Evolutionary conservation across 2,329 filamentous ascomycete species (phyloP).

Genomic region (Fusarium sp.): DNA sequence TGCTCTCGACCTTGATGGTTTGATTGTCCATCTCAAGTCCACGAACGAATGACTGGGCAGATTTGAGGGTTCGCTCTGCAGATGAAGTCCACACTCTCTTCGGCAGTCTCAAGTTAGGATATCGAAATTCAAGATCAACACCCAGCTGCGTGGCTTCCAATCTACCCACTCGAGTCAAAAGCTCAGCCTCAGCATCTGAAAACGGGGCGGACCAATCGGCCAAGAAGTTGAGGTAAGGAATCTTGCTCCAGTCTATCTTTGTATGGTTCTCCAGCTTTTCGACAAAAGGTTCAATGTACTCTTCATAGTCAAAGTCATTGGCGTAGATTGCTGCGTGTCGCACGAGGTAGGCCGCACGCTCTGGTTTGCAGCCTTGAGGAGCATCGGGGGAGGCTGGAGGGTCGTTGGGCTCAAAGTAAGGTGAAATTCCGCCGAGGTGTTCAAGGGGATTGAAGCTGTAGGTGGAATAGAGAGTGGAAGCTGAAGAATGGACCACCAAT

Average conservation of each 20-base stretch:
- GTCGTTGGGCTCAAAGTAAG: slow-evolving; percentile 67
- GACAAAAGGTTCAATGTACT: slow-evolving; percentile 66
- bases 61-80: slow-evolving; percentile 69
- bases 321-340: slow-evolving; percentile 71
- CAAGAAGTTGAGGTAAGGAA: slow-evolving; percentile 67
- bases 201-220: slow-evolving; percentile 66
- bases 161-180: slow-evolving; percentile 70
- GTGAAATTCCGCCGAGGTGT: slow-evolving; percentile 65
- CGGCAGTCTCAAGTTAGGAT: slow-evolving; percentile 64
- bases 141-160: slow-evolving; percentile 70
- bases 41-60: slow-evolving; percentile 66
- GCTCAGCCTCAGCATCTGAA: slow-evolving; percentile 64
- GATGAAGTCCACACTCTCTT: slow-evolving; percentile 70
- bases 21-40: slow-evolving; percentile 65
- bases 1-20: slow-evolving; percentile 63
- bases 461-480: slow-evolving; percentile 52
- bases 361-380: slow-evolving; percentile 62
- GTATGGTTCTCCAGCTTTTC: slow-evolving; percentile 69
- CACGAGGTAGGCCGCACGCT: slow-evolving; percentile 64
- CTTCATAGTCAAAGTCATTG: slow-evolving; percentile 68
- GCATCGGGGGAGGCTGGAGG: slow-evolving; percentile 49
- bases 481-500: slow-evolving; percentile 13
- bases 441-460: slow-evolving; percentile 65
- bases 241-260: slow-evolving; percentile 64
- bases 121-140: slow-evolving; percentile 67